Conservation (phyloP, 208 protist species). For the Balamuthia mandrillaris region DNA sequence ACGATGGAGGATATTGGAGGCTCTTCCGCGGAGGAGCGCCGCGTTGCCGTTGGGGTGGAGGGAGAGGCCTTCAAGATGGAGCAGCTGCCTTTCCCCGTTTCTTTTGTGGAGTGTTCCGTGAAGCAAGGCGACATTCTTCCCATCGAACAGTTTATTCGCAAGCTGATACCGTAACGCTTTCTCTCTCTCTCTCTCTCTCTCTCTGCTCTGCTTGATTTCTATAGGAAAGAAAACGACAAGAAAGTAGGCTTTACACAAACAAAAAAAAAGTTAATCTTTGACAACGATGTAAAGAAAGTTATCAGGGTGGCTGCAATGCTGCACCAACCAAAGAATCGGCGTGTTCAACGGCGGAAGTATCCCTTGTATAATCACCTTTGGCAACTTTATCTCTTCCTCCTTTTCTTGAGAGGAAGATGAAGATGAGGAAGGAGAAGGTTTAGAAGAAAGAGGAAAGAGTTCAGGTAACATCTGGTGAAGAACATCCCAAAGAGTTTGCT, state of each 20-base stretch:
- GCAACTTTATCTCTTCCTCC: background rate
- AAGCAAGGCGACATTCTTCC: slow-evolving; percentile 12
- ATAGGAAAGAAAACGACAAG: too few species aligned
- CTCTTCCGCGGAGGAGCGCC: background rate
- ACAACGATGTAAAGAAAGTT: slow-evolving; percentile 22
- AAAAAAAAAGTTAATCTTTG: too few species aligned
- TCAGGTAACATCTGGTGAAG: slow-evolving; percentile 21
- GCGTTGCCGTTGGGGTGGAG: background rate
- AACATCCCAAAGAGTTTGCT: background rate
- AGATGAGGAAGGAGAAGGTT: too few species aligned
- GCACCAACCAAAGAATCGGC: slow-evolving; percentile 6
- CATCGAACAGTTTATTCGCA: slow-evolving; percentile 4
- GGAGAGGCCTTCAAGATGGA: slow-evolving; percentile 35
- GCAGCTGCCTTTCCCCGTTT: slow-evolving; percentile 18
- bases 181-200: too few species aligned
- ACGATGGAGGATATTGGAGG: slow-evolving; percentile 4
- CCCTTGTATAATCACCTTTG: slow-evolving; percentile 9
- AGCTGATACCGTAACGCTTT: too few species aligned
- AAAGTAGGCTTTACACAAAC: too few species aligned
- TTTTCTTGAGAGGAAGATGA: background rate
- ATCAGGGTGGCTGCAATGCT: slow-evolving; percentile 22
- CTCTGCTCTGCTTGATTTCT: too few species aligned
- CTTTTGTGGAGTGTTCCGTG: slow-evolving; percentile 28
- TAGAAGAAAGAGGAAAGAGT: too few species aligned
- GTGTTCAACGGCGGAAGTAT: slow-evolving; percentile 11